Evolutionary conservation across 768 basidiomycete species (phyloP), one percentile per base, ranked within the genome.

Genomic region (Tylopilus rubrobrunneus): DNA sequence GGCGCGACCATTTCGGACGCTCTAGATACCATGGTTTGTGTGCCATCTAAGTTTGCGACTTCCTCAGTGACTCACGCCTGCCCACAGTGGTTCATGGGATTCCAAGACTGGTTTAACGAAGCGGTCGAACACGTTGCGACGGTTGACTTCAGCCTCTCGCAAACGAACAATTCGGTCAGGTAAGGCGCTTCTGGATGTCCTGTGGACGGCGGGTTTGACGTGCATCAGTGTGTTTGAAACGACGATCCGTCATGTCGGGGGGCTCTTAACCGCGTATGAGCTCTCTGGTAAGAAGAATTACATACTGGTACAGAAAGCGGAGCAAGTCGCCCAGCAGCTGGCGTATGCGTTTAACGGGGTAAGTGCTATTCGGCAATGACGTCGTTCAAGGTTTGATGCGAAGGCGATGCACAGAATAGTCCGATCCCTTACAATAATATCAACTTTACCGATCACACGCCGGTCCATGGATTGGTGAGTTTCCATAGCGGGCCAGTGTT

Each of bases 171-270:
- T 40, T 76, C 76, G 1, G 78, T 80, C 57, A 80, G 72, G 80
- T 79, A 59, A 48, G 25, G 40, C 6, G 19, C 19, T 34, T 17
- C 11, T 43, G 21, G 34, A n/a, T 29, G 23, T 46, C 10, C n/a
- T 28, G n/a, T n/a, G n/a, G n/a, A n/a, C n/a, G n/a, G n/a, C n/a
- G n/a, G n/a, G n/a, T 9, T 43, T 55, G 29, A 56, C n/a, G 12
- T 10, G 8, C 27, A 15, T 29, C 28, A 68, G 67, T 43, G 2
- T 89, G 5, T 89, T 90, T 60, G 88, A 90, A 68, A 86, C 85
- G 1, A 87, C 84, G 0, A 90, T 90, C 59, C 85, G 88, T 41
- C 85, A 82, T 48, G 62, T 90, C 3, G 88, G 79, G 8, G 86
- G 86, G 2, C 70, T 87, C 11, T 62, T 90, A 40, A 84, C 80